phyloP scores from a whole-genome alignment of 75 land plant species.

The Adiantum capillusveneris region DNA sequence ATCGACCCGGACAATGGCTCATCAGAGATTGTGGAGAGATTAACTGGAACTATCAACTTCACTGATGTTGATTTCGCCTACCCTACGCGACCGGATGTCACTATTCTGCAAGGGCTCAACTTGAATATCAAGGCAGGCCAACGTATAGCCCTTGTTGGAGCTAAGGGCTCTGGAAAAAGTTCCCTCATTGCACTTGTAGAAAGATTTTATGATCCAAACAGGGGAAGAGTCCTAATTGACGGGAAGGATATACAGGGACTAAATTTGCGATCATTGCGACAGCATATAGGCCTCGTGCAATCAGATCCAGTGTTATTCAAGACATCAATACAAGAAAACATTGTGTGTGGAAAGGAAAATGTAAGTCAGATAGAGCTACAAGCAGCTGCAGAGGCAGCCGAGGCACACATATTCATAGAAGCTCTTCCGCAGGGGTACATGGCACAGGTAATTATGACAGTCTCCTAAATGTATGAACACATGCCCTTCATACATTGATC shows the following conservation, averaged over 20 bases:
- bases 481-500: too few relatives aligned
- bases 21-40: constrained; percentile 76
- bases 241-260: constrained; percentile 75
- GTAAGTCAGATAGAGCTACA: constrained; percentile 93
- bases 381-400: constrained; percentile 96
- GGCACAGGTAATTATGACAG: constrained; percentile 96
- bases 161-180: constrained; percentile 97
- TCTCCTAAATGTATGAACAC: too few relatives aligned
- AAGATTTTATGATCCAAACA: constrained; percentile 90
- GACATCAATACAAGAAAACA: constrained; percentile 88
- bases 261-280: constrained; percentile 88
- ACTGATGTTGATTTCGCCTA: constrained; percentile 83
- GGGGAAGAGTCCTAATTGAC: constrained; percentile 71
- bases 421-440: constrained; percentile 96
- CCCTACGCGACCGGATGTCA: constrained; percentile 80
- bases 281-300: constrained; percentile 86
- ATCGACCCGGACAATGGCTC: constrained; percentile 77
- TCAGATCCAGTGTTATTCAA: constrained; percentile 96
- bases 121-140: constrained; percentile 90
- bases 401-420: constrained; percentile 97
- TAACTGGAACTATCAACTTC: constrained; percentile 85
- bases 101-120: constrained; percentile 80
- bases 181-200: constrained; percentile 87
- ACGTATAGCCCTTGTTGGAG: constrained; percentile 94
- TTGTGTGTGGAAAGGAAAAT: constrained; percentile 90